A percentile compares a stretch with the other conserved stretches of the same genome.
These are phyloP conservation scores for Solanum arcanum DNA, from an alignment of 257 asterid species.

Conservation along the genomic window DNA sequence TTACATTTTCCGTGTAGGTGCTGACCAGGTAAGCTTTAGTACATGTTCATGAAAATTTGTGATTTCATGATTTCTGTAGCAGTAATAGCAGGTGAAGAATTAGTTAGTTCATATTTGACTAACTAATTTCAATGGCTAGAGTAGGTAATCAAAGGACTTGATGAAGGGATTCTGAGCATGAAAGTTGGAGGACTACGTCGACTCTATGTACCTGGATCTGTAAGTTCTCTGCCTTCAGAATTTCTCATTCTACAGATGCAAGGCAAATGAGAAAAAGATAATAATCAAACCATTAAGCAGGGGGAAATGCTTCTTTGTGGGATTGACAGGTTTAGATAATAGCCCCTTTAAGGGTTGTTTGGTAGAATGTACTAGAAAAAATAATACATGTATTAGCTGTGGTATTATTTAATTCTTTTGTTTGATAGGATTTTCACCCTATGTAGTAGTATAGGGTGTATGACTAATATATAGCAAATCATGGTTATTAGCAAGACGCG, in stretches of 20 bases:
- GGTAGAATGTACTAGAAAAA: background rate
- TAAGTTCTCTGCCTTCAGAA: slow-evolving; percentile 23
- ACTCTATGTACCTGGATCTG: slow-evolving; percentile 83
- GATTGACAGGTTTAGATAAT: background rate
- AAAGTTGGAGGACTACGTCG: slow-evolving; percentile 91
- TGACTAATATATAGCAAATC: background rate
- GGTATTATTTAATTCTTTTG: background rate
- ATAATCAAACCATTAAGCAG: background rate
- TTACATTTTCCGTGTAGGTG: slow-evolving; percentile 82
- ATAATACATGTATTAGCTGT: background rate
- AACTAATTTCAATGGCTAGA: slow-evolving; percentile 1
- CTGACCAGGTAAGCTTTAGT: slow-evolving; percentile 66
- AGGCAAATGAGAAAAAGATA: background rate
- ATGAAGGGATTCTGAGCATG: slow-evolving; percentile 91
- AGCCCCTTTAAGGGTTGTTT: background rate
- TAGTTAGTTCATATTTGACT: background rate
- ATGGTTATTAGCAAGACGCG: background rate
- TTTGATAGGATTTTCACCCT: background rate
- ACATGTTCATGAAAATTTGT: background rate
- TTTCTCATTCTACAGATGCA: background rate
- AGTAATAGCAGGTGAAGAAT: background rate
- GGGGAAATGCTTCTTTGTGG: background rate
- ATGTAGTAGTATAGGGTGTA: background rate
- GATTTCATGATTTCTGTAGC: background rate
- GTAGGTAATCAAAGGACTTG: slow-evolving; percentile 94